These are phyloP conservation scores for Mycothermus thermophilus DNA, from an alignment of 495 filamentous ascomycete species.

Conservation along the genomic window DNA sequence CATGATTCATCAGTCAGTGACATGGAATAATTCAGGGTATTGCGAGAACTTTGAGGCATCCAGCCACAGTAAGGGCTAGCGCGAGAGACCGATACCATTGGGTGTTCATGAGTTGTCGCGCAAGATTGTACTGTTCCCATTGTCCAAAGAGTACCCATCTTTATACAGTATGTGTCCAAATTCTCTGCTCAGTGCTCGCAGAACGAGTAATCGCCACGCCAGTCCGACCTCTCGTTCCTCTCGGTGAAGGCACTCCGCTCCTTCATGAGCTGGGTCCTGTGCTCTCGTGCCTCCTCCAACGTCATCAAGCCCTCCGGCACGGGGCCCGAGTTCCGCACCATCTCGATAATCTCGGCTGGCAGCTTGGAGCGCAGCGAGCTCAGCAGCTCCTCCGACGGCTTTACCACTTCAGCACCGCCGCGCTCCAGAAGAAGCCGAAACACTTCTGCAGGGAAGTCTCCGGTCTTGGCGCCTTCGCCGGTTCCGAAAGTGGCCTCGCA, in stretches of 20 bases:
- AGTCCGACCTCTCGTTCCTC: not conserved
- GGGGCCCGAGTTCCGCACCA: slow-evolving; percentile 18
- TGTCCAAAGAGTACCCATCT: not conserved
- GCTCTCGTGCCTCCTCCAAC: slow-evolving; percentile 30
- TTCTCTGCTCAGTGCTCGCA: slow-evolving; percentile 7
- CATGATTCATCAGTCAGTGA: no score
- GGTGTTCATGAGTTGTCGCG: no score
- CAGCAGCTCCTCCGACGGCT: slow-evolving; percentile 10
- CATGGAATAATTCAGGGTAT: no score
- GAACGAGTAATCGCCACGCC: slow-evolving; percentile 3
- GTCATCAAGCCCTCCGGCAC: slow-evolving; percentile 20
- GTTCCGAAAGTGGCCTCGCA: slow-evolving; percentile 15
- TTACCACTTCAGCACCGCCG: slow-evolving; percentile 3
- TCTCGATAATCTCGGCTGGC: slow-evolving; percentile 28
- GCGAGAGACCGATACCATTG: no score
- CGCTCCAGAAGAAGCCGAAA: slow-evolving; percentile 26
- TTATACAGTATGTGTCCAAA: not conserved
- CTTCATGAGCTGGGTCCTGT: slow-evolving; percentile 35
- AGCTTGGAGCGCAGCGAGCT: slow-evolving; percentile 10
- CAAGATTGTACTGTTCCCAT: no score
- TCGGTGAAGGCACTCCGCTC: slow-evolving; percentile 19
- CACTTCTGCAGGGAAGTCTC: slow-evolving; percentile 15
- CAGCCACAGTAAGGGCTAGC: no score
- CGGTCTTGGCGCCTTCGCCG: not conserved
- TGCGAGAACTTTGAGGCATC: no score